Evolutionary conservation across 2,329 filamentous ascomycete genomes (phyloP).

Genomic region (Trichoderma gracile): DNA sequence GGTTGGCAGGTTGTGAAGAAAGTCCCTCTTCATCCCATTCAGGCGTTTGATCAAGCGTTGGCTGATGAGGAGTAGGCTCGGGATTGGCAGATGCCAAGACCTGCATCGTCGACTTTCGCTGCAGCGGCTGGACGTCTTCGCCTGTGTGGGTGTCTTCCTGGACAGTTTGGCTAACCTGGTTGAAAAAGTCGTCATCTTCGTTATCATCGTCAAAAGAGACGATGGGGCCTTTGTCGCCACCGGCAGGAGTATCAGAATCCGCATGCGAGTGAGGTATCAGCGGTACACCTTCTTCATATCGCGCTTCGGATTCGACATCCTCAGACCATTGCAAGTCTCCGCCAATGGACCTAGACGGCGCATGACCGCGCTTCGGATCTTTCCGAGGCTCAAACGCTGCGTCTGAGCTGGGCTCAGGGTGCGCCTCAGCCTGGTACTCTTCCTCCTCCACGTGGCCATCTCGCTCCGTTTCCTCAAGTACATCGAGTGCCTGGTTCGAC

Average conservation of each 20-base stretch:
- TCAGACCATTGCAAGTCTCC: conserved; percentile 45
- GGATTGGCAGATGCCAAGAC: conserved; percentile 56
- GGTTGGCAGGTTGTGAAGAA: conserved; percentile 25
- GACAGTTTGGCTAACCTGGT: conserved; percentile 45
- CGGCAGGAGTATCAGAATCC: conserved; percentile 7
- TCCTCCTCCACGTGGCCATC: conserved; percentile 49
- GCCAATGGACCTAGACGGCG: conserved; percentile 44
- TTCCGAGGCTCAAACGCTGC: conserved; percentile 21
- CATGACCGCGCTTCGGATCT: conserved; percentile 30
- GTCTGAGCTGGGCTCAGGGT: conserved; percentile 24
- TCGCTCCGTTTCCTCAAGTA: conserved; percentile 55
- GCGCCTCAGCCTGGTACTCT: conserved; percentile 31
- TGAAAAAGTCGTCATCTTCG: conserved; percentile 65
- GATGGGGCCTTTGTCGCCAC: conserved; percentile 7
- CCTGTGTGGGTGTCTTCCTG: conserved; percentile 11
- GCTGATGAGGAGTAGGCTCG: conserved; percentile 35
- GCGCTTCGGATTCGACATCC: conserved; percentile 53
- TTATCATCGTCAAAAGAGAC: conserved; percentile 47
- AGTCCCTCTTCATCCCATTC: conserved; percentile 37
- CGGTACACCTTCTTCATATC: conserved; percentile 70
- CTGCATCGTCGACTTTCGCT: conserved; percentile 70
- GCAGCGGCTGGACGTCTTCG: conserved; percentile 42
- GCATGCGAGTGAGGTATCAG: conserved; percentile 49
- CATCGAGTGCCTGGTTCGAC: conserved; percentile 54
- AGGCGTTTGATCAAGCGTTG: conserved; percentile 37